These are phyloP conservation scores for Microthlaspi erraticum DNA, from an alignment of 345 rosid species.

Conservation along the genomic window DNA sequence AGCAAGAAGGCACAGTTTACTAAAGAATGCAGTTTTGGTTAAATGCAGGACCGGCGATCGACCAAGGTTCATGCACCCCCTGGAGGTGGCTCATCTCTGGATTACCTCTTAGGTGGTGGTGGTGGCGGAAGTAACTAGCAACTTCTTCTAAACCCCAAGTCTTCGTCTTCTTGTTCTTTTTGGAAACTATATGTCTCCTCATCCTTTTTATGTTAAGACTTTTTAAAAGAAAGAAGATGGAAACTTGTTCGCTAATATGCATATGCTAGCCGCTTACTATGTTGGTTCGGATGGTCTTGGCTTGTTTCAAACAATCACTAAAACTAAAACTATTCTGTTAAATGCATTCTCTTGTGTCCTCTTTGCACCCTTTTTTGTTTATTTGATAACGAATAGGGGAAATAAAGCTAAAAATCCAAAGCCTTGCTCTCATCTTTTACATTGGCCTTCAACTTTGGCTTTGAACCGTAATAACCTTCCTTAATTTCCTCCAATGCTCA, in stretches of 20 bases:
- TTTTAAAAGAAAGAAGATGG: neutral
- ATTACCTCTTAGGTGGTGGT: constrained; percentile 53
- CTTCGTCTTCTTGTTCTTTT: neutral
- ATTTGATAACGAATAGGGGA: too few species aligned
- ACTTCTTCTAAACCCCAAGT: neutral
- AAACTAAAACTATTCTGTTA: neutral
- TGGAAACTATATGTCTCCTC: neutral
- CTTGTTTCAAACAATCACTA: neutral
- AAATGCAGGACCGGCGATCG: constrained; percentile 56
- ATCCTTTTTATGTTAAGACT: neutral
- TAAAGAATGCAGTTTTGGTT: neutral
- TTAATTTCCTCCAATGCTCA: too few species aligned
- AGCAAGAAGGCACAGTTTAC: too few species aligned
- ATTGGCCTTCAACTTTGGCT: too few species aligned
- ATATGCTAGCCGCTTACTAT: neutral
- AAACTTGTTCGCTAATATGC: neutral
- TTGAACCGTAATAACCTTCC: too few species aligned
- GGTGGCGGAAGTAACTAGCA: constrained; percentile 43
- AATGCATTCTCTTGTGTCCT: neutral
- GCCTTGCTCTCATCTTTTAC: too few species aligned
- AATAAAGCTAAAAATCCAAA: too few species aligned
- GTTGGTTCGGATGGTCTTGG: neutral
- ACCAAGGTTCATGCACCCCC: constrained; percentile 61
- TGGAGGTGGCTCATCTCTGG: constrained; percentile 57
- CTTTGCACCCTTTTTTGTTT: too few species aligned